Conservation (phyloP, 345 rosid genomes). For the Trapa bicornis region DNA sequence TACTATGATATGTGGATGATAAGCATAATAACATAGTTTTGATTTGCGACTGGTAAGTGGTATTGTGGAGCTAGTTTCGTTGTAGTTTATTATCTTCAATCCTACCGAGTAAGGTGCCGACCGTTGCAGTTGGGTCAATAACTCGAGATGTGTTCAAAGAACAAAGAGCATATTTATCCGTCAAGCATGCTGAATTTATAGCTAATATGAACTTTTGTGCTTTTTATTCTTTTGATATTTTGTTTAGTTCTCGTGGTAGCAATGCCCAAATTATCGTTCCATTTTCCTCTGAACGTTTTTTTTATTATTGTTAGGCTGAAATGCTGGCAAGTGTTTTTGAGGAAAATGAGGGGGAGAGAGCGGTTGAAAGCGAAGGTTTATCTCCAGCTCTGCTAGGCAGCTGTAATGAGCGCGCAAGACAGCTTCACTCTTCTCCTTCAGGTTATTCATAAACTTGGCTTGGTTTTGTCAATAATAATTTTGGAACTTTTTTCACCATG, state of each 20-base stretch:
- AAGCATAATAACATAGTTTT: background rate
- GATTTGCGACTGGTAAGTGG: background rate
- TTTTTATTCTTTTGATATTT: no score
- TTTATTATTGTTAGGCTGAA: constrained; percentile 55
- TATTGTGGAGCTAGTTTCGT: background rate
- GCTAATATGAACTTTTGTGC: background rate
- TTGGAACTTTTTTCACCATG: background rate
- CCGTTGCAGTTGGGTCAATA: background rate
- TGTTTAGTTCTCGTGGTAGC: no score
- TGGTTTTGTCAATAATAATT: background rate
- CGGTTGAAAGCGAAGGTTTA: constrained; percentile 58
- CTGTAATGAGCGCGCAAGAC: constrained; percentile 84
- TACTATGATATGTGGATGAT: background rate
- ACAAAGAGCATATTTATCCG: background rate
- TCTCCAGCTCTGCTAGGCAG: constrained; percentile 92
- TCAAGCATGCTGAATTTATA: background rate
- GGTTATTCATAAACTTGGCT: constrained; percentile 24
- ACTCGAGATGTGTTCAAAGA: background rate
- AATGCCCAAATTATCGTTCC: no score
- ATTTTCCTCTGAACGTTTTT: background rate
- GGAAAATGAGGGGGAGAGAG: constrained; percentile 88
- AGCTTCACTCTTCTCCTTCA: constrained; percentile 89
- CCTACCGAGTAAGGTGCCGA: no score
- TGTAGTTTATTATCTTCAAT: background rate
- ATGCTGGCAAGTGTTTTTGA: constrained; percentile 94